phyloP scores from a whole-genome alignment of 1,139 yeast genomes.

The Schwanniomyces etchellsii region DNA sequence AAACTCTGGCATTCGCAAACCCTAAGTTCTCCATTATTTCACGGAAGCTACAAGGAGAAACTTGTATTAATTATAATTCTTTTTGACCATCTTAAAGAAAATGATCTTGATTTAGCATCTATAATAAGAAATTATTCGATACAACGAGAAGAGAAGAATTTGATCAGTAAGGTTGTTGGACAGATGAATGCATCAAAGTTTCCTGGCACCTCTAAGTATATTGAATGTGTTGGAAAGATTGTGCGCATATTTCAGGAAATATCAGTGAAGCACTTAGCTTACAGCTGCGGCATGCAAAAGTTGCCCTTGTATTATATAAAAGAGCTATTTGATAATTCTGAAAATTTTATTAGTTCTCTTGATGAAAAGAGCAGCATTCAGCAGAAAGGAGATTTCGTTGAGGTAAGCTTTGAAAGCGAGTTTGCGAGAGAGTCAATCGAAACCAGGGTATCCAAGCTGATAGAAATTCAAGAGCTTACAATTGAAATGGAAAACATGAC shows the following conservation, averaged over 20 bases:
- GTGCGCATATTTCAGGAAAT: conserved; percentile 13
- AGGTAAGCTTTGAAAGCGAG: no score
- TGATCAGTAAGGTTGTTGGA: conserved; percentile 10
- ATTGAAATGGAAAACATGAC: no score
- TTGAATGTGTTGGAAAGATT: conserved; percentile 13
- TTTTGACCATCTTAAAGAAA: conserved; percentile 11
- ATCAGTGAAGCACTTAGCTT: conserved; percentile 17
- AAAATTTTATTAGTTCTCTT: no score
- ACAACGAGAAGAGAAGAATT: conserved; percentile 7
- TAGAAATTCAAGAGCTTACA: no score
- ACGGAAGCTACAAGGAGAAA: conserved; percentile 33
- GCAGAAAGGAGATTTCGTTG: no score
- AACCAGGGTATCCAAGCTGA: no score
- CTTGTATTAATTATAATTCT: conserved; percentile 18
- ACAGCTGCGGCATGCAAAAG: no score
- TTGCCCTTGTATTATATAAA: no score
- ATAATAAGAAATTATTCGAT: conserved; percentile 5
- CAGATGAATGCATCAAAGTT: conserved; percentile 9
- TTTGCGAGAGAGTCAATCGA: no score
- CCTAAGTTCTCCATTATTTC: conserved; percentile 20
- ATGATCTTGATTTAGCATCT: conserved; percentile 6
- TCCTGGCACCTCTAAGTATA: conserved; percentile 17
- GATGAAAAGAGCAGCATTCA: no score
- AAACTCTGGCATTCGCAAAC: conserved; percentile 9
- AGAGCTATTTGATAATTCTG: no score